Evolutionary conservation across 345 rosid genomes (phyloP), one percentile per base, ranked within the genome.

Genomic region (Excoecaria cochinchinensis): DNA sequence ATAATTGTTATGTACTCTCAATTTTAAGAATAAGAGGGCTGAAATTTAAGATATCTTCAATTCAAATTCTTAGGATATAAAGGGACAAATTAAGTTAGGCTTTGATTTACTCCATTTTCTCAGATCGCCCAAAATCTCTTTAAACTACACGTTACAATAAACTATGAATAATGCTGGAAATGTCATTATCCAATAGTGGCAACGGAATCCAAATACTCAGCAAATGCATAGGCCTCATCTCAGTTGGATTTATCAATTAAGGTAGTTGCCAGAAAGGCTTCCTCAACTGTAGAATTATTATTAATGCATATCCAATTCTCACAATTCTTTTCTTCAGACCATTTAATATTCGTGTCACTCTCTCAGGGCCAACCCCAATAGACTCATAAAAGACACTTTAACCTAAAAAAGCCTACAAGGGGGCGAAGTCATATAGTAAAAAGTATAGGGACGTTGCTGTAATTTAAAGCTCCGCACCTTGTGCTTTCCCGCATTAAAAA

Each of bases 401-500:
- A 51, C 63, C 71, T 19, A 67, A n/a, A 70, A 76, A 48, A n/a
- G 8, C 50, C 25, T 25, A 31, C 10, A 15, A 0, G n/a, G 2
- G 14, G 68, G 36, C 14, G 16, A 46, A 46, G 76, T 56, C 67
- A 47, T 13, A 55, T 46, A 71, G 48, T 24, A n/a, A 14, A 46
- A 64, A 64, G 57, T 56, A 5, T 50, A 58, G 73, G 86, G 86
- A 13, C 79, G 67, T 60, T 40, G 14, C 25, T 72, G 74, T 60
- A 74, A 75, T 69, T 78, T 75, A 25, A 58, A 73, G 78, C 31
- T 66, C 76, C 25, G 78, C 80, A 82, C 76, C 83, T 74, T 75
- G 77, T 86, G 88, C 88, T 84, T 86, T 86, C 46, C 89, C 85
- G 90, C 84, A 83, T 83, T 76, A 46, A 82, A 85, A 87, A 84